Evolutionary conservation across 495 filamentous ascomycete genomes (phyloP), one percentile per base, ranked within the genome.

Genomic region (Hamigera avellanea): DNA sequence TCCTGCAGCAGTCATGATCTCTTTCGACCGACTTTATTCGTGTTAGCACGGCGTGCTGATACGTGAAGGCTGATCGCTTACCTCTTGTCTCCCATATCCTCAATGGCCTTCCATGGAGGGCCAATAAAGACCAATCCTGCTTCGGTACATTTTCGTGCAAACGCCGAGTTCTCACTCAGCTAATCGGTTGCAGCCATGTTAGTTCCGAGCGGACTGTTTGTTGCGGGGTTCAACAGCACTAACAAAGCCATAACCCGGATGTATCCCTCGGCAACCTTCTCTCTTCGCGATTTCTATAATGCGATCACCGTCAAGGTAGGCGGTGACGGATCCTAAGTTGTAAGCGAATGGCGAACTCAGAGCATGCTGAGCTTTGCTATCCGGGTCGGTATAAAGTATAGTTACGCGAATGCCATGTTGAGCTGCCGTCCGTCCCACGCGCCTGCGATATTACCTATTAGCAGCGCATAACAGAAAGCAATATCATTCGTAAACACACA

Each of bases 81-180:
- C 60, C 82, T 86, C 65, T 99, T 99, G 54, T 95, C 85, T 27
- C 91, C 91, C 91, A 99, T 96, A 25, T 88, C 83, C 45, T 89
- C 84, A 59, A 99, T 99, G 6, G 93, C 93, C 41, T 79, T 70
- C 59, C 81, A 83, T 19, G 91, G 87, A 9, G 91, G 91, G 0
- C 91, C 91, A 50, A 96, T 94, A 50, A 99, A 99, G 26, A 86
- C 77, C 32, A 99, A 64, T 2, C 93, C 93, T 19, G 87, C 87
- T 44, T 95, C 83, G 45, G 78, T 81, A 51, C 88, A 95, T 61
- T 84, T 80, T 42, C 75, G 70, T 9, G 93, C 93, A 61, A 99
- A 99, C 6, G 62, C 72, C 2, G 89, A 79, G 54, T 99, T 99
- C 64, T 99, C 91, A 47, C 84, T 93, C 42, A 78, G 52, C 72